phyloP scores from a whole-genome alignment of 225 moss, liverwort and hornwort genomes.

The Sphagnum tenellum region DNA sequence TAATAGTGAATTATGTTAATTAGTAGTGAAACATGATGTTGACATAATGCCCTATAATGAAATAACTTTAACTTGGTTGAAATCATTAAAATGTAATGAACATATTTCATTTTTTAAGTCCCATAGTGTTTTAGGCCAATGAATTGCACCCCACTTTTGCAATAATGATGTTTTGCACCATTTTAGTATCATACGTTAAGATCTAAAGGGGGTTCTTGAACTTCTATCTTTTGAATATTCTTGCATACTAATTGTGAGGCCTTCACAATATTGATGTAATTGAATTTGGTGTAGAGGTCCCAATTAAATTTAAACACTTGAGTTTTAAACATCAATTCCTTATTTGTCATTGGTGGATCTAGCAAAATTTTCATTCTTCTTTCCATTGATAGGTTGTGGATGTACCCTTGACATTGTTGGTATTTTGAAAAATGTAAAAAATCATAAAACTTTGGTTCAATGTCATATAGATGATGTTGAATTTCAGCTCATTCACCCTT shows the following conservation, averaged over 20 bases:
- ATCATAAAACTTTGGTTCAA: slow-evolving; percentile 69
- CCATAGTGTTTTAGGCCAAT: too few relatives aligned
- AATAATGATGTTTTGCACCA: slow-evolving; percentile 41
- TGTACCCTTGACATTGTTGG: slow-evolving; percentile 61
- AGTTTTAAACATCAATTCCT: slow-evolving; percentile 54
- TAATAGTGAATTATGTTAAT: too few relatives aligned
- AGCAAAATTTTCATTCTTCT: slow-evolving; percentile 47
- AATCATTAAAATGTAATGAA: too few relatives aligned
- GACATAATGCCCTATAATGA: too few relatives aligned
- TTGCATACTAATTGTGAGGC: slow-evolving; percentile 47
- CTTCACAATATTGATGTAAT: slow-evolving; percentile 52
- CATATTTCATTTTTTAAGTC: too few relatives aligned
- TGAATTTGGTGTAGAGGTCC: slow-evolving; percentile 56
- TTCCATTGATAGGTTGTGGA: slow-evolving; percentile 77
- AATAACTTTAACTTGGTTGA: too few relatives aligned
- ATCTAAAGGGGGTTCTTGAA: slow-evolving; percentile 2
- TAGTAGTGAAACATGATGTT: too few relatives aligned
- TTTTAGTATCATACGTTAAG: slow-evolving; percentile 19
- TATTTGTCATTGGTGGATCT: slow-evolving; percentile 61
- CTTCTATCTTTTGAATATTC: slow-evolving; percentile 26
- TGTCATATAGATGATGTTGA: slow-evolving; percentile 52
- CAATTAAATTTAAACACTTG: slow-evolving; percentile 52
- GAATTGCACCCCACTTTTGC: too few relatives aligned
- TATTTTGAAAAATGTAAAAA: slow-evolving; percentile 70
- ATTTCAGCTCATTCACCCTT: slow-evolving; percentile 66